Conservation (phyloP, 78 protist species). For the Dictyostelium citrinum region DNA sequence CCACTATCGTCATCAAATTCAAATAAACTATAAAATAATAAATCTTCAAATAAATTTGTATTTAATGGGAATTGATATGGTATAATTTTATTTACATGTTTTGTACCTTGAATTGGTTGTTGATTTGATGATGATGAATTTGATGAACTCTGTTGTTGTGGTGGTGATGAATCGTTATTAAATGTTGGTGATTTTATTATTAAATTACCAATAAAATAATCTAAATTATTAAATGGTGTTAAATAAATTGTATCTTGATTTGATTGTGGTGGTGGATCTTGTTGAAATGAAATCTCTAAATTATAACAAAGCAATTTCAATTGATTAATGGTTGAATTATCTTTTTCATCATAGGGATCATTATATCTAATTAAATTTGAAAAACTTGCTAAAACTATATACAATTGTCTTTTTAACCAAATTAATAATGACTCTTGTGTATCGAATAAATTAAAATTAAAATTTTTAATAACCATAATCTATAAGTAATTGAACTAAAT, state of each 20-base stretch:
- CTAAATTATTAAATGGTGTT: background rate
- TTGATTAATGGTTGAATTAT: background rate
- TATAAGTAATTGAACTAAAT: slow-evolving; percentile 11
- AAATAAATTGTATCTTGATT: background rate
- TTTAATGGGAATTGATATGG: slow-evolving; percentile 44
- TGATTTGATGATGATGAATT: background rate
- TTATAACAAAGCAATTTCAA: background rate
- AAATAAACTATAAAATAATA: slow-evolving; percentile 58
- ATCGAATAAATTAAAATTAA: slow-evolving; percentile 24
- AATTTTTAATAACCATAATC: slow-evolving; percentile 44
- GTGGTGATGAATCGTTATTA: background rate
- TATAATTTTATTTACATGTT: slow-evolving; percentile 10
- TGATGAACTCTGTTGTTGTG: background rate
- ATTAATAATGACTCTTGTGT: slow-evolving; percentile 6
- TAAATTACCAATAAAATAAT: background rate
- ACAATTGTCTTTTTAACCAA: slow-evolving; percentile 70
- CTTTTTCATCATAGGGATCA: slow-evolving; percentile 51
- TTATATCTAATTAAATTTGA: background rate
- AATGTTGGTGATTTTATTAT: background rate
- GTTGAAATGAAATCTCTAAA: background rate
- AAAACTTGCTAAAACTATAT: slow-evolving; percentile 2
- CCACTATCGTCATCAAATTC: slow-evolving; percentile 41
- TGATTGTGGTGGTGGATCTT: background rate
- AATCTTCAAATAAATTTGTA: slow-evolving; percentile 51
- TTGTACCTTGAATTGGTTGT: background rate